Conservation (phyloP, 495 filamentous ascomycete genomes). For the Aspergillus sclerotioniger region DNA sequence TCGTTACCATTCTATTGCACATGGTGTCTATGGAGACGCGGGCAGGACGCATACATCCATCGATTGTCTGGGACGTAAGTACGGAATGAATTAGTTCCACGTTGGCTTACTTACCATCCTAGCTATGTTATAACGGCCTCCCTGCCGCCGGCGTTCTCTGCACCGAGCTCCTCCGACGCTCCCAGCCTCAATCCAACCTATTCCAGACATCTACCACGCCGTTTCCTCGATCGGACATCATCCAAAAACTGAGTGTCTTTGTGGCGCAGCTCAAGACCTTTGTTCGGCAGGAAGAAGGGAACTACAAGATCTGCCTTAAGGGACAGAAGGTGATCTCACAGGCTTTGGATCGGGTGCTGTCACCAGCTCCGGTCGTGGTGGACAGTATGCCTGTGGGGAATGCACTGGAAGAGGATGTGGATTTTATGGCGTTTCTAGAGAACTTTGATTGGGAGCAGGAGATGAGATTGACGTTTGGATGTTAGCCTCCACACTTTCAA, state of each 20-base stretch:
- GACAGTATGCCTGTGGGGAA: neutral
- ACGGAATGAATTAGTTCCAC: too few relatives aligned
- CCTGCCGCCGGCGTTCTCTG: conserved; percentile 55
- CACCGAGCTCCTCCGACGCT: conserved; percentile 47
- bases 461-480: conserved; percentile 4
- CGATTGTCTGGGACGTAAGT: conserved; percentile 6
- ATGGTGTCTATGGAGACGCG: conserved; percentile 42
- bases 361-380: neutral
- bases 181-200: conserved; percentile 3
- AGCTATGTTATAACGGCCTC: conserved; percentile 46
- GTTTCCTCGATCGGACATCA: conserved; percentile 54
- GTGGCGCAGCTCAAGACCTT: conserved; percentile 25
- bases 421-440: conserved; percentile 16
- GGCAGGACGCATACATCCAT: neutral
- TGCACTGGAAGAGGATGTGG: neutral
- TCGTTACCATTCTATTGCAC: conserved; percentile 77
- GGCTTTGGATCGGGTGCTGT: conserved; percentile 28
- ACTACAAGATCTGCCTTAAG: conserved; percentile 21
- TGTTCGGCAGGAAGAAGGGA: conserved; percentile 20
- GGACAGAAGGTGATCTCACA: conserved; percentile 24
- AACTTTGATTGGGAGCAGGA: conserved; percentile 19
- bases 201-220: neutral
- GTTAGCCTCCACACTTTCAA: too few relatives aligned
- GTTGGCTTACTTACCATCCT: neutral
- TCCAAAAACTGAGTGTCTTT: conserved; percentile 59